Conservation (phyloP, 306 rosid species). For the Malus domestica region DNA sequence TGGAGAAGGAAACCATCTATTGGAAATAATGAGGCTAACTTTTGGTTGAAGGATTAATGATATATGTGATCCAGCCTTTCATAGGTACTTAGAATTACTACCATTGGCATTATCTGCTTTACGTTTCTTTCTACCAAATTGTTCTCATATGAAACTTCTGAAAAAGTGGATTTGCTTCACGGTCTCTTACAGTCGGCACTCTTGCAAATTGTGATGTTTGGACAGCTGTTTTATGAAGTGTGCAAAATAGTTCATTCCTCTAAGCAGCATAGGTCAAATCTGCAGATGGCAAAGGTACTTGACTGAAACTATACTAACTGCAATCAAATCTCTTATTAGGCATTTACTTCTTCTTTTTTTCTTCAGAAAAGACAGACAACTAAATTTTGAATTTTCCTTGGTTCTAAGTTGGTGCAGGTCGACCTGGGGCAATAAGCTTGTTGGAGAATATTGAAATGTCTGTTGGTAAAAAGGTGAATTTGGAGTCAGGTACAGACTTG, state of each 20-base stretch:
- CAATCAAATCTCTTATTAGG: neutral
- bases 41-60: neutral
- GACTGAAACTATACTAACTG: neutral
- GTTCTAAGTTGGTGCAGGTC: neutral
- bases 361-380: neutral
- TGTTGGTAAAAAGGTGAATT: neutral
- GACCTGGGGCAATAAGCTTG: neutral
- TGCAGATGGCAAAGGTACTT: neutral
- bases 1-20: neutral
- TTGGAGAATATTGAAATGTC: neutral
- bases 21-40: neutral
- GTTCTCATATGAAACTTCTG: neutral
- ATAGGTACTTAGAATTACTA: neutral
- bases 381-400: neutral
- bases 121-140: neutral
- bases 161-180: neutral
- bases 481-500: neutral
- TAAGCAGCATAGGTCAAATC: neutral
- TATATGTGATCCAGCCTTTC: neutral
- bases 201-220: neutral
- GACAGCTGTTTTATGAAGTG: neutral
- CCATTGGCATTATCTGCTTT: neutral
- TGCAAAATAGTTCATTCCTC: neutral
- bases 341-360: neutral
- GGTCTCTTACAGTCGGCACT: neutral